Evolutionary conservation across 306 rosid species (phyloP).

Genomic region (Herpetospermum pedunculosum): DNA sequence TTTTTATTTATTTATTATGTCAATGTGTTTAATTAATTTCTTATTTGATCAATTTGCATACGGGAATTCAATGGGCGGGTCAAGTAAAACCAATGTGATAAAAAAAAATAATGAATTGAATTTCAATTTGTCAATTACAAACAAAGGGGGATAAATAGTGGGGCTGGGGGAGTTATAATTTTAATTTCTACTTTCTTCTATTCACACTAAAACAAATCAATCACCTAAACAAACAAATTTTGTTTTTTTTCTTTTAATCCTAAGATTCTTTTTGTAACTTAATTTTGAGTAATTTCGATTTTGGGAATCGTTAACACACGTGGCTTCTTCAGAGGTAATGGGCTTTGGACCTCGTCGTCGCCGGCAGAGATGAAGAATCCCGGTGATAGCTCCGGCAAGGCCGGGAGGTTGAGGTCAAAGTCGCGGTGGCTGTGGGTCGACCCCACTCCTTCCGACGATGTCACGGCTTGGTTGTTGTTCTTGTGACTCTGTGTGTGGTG

Average conservation of each 20-base stretch:
- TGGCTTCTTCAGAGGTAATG: slow-evolving; percentile 64
- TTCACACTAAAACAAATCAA: neutral
- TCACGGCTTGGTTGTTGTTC: slow-evolving; percentile 9
- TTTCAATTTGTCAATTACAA: too few relatives aligned
- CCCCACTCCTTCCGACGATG: slow-evolving; percentile 76
- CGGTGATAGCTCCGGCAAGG: slow-evolving; percentile 51
- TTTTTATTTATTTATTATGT: neutral
- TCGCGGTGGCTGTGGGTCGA: slow-evolving; percentile 59
- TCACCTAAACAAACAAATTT: neutral
- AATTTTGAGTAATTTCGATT: slow-evolving; percentile 27
- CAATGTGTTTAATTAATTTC: neutral
- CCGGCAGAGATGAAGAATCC: slow-evolving; percentile 21
- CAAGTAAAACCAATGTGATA: neutral
- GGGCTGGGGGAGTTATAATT: neutral
- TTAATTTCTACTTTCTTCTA: neutral
- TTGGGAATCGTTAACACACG: slow-evolving; percentile 35
- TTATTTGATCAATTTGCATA: neutral
- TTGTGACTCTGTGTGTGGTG: neutral
- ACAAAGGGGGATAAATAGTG: neutral
- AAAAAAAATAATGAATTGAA: slow-evolving; percentile 7
- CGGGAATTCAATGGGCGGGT: neutral
- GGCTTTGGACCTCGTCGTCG: slow-evolving; percentile 91
- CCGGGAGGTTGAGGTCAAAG: slow-evolving; percentile 87
- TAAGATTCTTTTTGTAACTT: neutral
- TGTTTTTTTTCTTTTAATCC: neutral